Percentiles rank a stretch among this genome's conserved stretches.
phyloP scores from a whole-genome alignment of 768 basidiomycete genomes.

The Infundibulicybe gibba region DNA sequence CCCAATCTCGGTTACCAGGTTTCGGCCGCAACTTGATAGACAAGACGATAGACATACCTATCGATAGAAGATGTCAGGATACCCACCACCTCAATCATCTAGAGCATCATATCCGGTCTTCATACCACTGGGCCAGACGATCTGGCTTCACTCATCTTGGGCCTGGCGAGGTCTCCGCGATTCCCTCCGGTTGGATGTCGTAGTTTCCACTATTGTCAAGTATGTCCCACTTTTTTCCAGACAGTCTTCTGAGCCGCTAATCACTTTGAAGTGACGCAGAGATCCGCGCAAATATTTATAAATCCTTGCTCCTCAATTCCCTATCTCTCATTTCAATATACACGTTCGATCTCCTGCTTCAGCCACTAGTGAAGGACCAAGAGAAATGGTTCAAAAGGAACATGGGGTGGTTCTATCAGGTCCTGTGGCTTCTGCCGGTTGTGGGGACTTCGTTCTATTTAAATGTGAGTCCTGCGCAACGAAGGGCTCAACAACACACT shows the following conservation, averaged over 20 bases:
- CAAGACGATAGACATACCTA: too few species aligned
- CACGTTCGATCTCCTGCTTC: slow-evolving; percentile 68
- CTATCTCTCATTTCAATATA: slow-evolving; percentile 73
- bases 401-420: slow-evolving; percentile 72
- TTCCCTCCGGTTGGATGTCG: slow-evolving; percentile 70
- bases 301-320: slow-evolving; percentile 70
- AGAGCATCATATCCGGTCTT: slow-evolving; percentile 66
- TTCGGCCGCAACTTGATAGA: too few species aligned
- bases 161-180: slow-evolving; percentile 60
- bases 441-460: slow-evolving; percentile 75
- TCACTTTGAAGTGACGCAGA: slow-evolving; percentile 58
- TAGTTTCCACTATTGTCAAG: slow-evolving; percentile 56
- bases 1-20: too few species aligned
- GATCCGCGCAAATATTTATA: slow-evolving; percentile 70
- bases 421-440: slow-evolving; percentile 78
- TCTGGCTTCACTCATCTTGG: slow-evolving; percentile 58
- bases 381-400: slow-evolving; percentile 69
- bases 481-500: too few species aligned
- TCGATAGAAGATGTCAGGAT: slow-evolving; percentile 3
- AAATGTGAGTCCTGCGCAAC: slow-evolving; percentile 53
- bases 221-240: slow-evolving; percentile 22
- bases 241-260: background rate
- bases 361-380: slow-evolving; percentile 60
- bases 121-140: slow-evolving; percentile 58
- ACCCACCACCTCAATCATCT: slow-evolving; percentile 37